Evolutionary conservation across 2,329 filamentous ascomycete genomes (phyloP).

Genomic region (Neocatenulostroma microsporum): DNA sequence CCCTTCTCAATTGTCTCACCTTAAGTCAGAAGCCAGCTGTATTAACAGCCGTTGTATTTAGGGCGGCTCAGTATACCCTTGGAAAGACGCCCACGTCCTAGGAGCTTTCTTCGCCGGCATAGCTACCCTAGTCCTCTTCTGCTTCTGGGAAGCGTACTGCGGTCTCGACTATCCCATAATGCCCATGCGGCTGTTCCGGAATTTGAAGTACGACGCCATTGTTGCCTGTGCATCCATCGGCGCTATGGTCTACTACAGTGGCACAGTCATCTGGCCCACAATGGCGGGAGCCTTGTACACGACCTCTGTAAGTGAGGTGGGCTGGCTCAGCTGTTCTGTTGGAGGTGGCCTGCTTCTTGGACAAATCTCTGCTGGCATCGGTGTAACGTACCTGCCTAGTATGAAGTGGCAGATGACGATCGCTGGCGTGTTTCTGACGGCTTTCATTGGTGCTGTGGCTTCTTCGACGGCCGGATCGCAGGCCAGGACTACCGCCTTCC

Average conservation of each 20-base stretch:
- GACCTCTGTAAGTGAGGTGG: constrained; percentile 4
- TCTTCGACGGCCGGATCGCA: constrained; percentile 5
- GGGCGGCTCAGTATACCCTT: constrained; percentile 11
- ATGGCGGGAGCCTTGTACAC: constrained; percentile 12
- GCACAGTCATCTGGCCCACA: constrained; percentile 12
- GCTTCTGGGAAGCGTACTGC: constrained; percentile 14
- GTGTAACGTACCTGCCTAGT: constrained; percentile 10
- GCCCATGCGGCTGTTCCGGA: constrained; percentile 23
- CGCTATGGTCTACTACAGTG: constrained; percentile 28
- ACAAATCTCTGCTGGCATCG: constrained; percentile 11
- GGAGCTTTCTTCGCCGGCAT: constrained; percentile 13
- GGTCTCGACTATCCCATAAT: constrained; percentile 27
- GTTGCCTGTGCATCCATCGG: constrained; percentile 28
- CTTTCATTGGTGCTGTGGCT: constrained; percentile 10
- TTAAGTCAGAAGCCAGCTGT: no score
- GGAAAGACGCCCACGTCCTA: constrained; percentile 12
- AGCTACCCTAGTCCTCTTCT: constrained; percentile 9
- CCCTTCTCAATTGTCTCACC: no score
- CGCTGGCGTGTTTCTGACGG: constrained; percentile 9
- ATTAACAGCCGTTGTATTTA: not conserved
- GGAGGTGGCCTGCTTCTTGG: constrained; percentile 11
- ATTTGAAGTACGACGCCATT: constrained; percentile 26
- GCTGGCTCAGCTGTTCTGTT: constrained; percentile 11
- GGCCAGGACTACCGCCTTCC: constrained; percentile 8
- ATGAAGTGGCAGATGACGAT: constrained; percentile 13